These are phyloP conservation scores for Stropharia rugosoannulata DNA, from an alignment of 768 basidiomycete species.

Conservation along the genomic window DNA sequence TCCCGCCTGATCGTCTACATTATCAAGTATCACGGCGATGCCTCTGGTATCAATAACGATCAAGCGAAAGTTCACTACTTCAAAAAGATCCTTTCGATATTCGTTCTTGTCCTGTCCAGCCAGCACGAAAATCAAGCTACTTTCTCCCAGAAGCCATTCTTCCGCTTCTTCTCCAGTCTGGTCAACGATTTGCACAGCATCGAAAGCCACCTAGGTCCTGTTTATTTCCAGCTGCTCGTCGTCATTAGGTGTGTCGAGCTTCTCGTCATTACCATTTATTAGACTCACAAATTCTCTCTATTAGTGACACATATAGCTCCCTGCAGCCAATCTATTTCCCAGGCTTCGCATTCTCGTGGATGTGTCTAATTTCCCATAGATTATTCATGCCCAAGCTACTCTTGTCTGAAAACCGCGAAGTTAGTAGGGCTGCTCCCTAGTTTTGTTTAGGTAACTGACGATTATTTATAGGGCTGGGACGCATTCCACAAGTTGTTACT, in stretches of 20 bases:
- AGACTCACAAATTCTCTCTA: slow-evolving; percentile 11
- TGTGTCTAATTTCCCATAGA: slow-evolving; percentile 93
- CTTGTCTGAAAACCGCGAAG: slow-evolving; percentile 84
- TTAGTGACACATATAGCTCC: slow-evolving; percentile 92
- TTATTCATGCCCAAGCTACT: slow-evolving; percentile 97
- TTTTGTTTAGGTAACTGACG: slow-evolving; percentile 5
- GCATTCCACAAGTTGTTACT: slow-evolving; percentile 94
- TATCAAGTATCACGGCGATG: slow-evolving; percentile 99
- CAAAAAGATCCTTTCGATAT: slow-evolving; percentile 96
- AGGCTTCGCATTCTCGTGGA: slow-evolving; percentile 98
- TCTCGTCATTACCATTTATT: not conserved
- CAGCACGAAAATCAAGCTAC: slow-evolving; percentile 91
- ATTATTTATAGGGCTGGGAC: slow-evolving; percentile 71
- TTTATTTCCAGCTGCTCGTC: slow-evolving; percentile 86
- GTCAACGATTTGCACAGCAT: slow-evolving; percentile 89
- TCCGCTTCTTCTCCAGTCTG: slow-evolving; percentile 96
- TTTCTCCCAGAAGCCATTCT: slow-evolving; percentile 98
- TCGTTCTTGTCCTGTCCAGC: slow-evolving; percentile 93
- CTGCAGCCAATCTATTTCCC: slow-evolving; percentile 96
- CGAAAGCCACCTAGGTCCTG: slow-evolving; percentile 80
- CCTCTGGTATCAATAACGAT: slow-evolving; percentile 88
- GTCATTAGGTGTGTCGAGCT: slow-evolving; percentile 70
- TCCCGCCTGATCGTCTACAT: slow-evolving; percentile 95
- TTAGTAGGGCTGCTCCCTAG: slow-evolving; percentile 26
- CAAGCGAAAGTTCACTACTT: slow-evolving; percentile 96